These are phyloP conservation scores for Aspergillus sp. DNA, from an alignment of 2,329 filamentous ascomycete species.

Conservation along the genomic window DNA sequence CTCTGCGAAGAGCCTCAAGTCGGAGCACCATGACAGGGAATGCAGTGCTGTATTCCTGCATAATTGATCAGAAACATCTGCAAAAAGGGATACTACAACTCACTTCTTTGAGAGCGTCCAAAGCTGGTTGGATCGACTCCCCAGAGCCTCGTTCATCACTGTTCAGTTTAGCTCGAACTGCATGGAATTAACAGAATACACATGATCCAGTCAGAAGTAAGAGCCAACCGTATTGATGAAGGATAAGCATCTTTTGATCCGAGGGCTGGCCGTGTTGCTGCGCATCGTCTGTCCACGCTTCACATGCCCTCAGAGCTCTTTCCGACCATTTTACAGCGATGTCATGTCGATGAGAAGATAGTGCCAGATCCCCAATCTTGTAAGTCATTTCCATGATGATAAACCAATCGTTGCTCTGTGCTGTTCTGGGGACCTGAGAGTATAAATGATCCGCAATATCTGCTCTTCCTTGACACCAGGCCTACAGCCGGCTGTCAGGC, in stretches of 20 bases:
- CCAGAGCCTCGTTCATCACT: slow-evolving; percentile 45
- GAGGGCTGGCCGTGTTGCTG: slow-evolving; percentile 56
- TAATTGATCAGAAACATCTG: slow-evolving; percentile 1
- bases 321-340: slow-evolving; percentile 71
- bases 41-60: slow-evolving; percentile 60
- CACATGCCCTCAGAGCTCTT: slow-evolving; percentile 62
- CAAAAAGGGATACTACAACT: background rate
- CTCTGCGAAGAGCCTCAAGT: slow-evolving; percentile 61
- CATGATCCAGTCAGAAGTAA: background rate
- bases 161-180: slow-evolving; percentile 27
- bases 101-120: slow-evolving; percentile 60
- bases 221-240: slow-evolving; percentile 60
- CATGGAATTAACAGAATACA: slow-evolving; percentile 6
- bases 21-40: slow-evolving; percentile 66
- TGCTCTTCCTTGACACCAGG: slow-evolving; percentile 70
- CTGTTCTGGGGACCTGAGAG: slow-evolving; percentile 51
- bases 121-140: slow-evolving; percentile 55
- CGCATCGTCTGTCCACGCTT: slow-evolving; percentile 49
- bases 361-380: slow-evolving; percentile 66
- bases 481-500: slow-evolving; percentile 46
- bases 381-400: slow-evolving; percentile 67
- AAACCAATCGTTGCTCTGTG: slow-evolving; percentile 44
- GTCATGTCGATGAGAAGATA: slow-evolving; percentile 52
- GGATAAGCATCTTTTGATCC: slow-evolving; percentile 55
- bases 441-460: slow-evolving; percentile 81